Percentiles rank a stretch among this genome's conserved stretches.
These are phyloP conservation scores for Malus sylvestris DNA, from an alignment of 306 rosid species.

Conservation along the genomic window DNA sequence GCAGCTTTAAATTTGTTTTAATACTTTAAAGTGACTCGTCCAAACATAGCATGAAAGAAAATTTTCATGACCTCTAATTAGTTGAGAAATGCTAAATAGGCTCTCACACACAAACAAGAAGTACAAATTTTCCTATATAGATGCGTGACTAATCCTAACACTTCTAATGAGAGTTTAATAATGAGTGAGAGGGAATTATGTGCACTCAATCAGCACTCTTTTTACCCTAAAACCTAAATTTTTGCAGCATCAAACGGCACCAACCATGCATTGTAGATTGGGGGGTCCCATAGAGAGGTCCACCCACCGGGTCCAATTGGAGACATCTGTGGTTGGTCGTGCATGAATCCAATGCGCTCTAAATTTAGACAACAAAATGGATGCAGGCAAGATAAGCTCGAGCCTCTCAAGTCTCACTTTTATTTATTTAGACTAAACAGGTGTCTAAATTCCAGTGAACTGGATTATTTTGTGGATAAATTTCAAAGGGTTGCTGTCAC, in stretches of 20 bases:
- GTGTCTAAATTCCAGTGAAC: background rate
- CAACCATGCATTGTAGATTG: background rate
- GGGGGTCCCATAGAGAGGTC: background rate
- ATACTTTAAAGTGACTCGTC: too few relatives aligned
- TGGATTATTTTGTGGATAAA: background rate
- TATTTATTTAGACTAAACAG: background rate
- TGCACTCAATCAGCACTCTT: background rate
- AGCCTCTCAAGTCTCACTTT: too few relatives aligned
- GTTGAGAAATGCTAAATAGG: too few relatives aligned
- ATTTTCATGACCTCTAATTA: too few relatives aligned
- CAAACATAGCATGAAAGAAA: too few relatives aligned
- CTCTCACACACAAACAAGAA: too few relatives aligned
- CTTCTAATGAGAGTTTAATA: background rate
- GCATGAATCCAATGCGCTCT: background rate
- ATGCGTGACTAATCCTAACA: too few relatives aligned
- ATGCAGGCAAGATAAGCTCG: background rate
- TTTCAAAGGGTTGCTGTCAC: background rate
- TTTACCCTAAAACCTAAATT: background rate
- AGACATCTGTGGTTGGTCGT: background rate
- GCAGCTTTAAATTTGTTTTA: too few relatives aligned
- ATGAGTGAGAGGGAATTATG: background rate
- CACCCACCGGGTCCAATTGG: background rate
- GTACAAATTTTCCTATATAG: too few relatives aligned
- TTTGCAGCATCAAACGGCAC: slow-evolving; percentile 24
- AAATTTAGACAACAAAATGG: slow-evolving; percentile 2